Percentiles rank a stretch among this genome's conserved stretches.
These are phyloP conservation scores for Penicillium macrosclerotiorum DNA, from an alignment of 495 filamentous ascomycete genomes.

Conservation along the genomic window DNA sequence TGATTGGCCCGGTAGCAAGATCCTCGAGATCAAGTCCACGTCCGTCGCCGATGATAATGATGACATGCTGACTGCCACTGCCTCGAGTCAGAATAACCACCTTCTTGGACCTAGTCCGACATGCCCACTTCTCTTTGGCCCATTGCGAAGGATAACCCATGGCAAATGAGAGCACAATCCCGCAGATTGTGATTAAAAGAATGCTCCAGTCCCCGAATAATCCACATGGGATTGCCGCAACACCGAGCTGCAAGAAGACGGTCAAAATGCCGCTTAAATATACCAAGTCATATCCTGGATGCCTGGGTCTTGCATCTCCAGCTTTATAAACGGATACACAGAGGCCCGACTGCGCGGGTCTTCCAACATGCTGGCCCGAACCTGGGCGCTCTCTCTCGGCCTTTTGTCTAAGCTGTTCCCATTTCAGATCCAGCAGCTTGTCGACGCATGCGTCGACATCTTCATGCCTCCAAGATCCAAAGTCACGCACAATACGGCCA, in stretches of 20 bases:
- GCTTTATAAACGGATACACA: constrained; percentile 18
- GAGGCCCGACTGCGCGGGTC: constrained; percentile 17
- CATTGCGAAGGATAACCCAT: constrained; percentile 44
- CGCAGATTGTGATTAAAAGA: constrained; percentile 40
- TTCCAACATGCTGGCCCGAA: no score
- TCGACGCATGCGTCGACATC: no score
- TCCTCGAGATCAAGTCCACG: constrained; percentile 47
- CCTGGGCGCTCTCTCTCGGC: no score
- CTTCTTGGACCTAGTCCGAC: constrained; percentile 26
- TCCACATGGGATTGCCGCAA: constrained; percentile 44
- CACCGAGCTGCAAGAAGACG: constrained; percentile 41
- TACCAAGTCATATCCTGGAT: constrained; percentile 23
- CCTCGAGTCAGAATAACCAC: constrained; percentile 39
- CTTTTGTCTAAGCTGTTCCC: no score
- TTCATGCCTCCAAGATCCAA: constrained; percentile 38
- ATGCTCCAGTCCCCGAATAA: constrained; percentile 44
- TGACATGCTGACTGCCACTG: constrained; percentile 44
- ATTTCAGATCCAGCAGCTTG: no score
- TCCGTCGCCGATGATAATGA: constrained; percentile 37
- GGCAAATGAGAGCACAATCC: constrained; percentile 35
- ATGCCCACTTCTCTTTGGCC: constrained; percentile 50
- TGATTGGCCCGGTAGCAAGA: constrained; percentile 32
- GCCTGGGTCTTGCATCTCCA: constrained; percentile 2
- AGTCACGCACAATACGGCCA: constrained; percentile 49
- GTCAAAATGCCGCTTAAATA: constrained; percentile 34